Evolutionary conservation across 2,329 filamentous ascomycete species (phyloP), one percentile per base, ranked within the genome.

Genomic region (Emmonsiellopsis sp.): DNA sequence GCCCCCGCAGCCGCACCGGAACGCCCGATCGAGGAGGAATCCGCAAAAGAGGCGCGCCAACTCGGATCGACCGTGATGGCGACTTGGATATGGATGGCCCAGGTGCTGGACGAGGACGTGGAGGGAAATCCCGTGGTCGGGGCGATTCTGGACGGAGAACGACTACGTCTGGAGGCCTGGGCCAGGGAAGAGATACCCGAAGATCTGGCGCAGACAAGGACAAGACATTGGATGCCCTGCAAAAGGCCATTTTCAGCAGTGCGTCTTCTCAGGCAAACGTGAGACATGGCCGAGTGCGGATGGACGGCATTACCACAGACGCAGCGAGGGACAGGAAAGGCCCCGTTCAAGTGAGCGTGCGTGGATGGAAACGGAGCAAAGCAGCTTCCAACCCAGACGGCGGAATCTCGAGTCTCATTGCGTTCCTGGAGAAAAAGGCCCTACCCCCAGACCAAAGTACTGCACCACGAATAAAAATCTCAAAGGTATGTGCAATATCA

Each of bases 371-470:
- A 63, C 70, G 80, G 44, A 89, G 85, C 73, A 89, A 85, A 67
- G 85, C 84, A 7, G 76, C 80, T 9, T 75, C 66, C 31, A 87
- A 89, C 59, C 66, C 78, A 32, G 86, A 86, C 53, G 84, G 85
- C 48, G 86, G 86, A 16, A 65, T 86, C 30, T 77, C 78, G 55
- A 79, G 81, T 55, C 74, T 89, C 32, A 68, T 89, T 51, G 74
- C 75, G 50, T 89, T 89, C 65, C 71, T 90, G 58, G 84, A 89
- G 70, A 81, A 83, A 63, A 89, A 89, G 68, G 79, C 85, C 46
- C 77, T 78, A 53, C 71, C 76, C 59, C 56, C 65, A 58, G 74
- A 82, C 62, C 73, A 73, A 55, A 76, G 76, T 65, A 54, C 64
- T 61, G 63, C 61, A 47, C 76, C 79, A 63, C 73, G 75, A 60